Base-by-base conservation (phyloP, 805 yeast species). In the Kodamaea lidongshanica region DNA sequence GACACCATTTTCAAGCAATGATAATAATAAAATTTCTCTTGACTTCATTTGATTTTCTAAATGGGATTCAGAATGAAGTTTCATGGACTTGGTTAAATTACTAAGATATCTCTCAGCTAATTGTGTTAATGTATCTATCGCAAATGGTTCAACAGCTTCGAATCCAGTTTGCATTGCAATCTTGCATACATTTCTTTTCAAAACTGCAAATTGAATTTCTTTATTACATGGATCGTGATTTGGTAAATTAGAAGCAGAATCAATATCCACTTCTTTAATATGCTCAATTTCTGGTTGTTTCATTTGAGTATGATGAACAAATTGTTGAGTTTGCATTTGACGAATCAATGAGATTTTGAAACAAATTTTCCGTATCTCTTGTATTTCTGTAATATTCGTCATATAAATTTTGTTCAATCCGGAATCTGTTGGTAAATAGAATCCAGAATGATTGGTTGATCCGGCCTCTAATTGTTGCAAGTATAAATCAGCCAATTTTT, bases 81-180 rank as follows among this genome's bases (percentile, higher is more conserved):
- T 80, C 38, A 92, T 52, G 0, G 89, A 73, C 40, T 70, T 72
- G 6, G 83, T 80, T 19, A 92, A 59, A 47, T 84, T 87, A 25
- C 76, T 68, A 57, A 92, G 51, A 48, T 83, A 88, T 37, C 71
- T 79, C 27, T 84, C 89, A 0, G 96, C 89, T 18, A 92, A 55
- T 41, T 86, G 94, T 0, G 96, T 74, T 33, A 92, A 56, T 2
- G 85, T 72, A 38, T 83, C 80, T 15, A 84, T 69, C 5, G 96
- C 96, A 27, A 67, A 62, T 8, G 80, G 74, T 42, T 84, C 85
- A 0, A 94, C 72, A 1, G 81, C 63, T 57, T 92, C 97, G 60
- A 84, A 92, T 0, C 98, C 98, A 24, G 80, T 77, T 23, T 85
- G 79, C 97, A 92, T 89, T 1, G 84, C 75, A 12, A 92, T 60